These are phyloP conservation scores for Lichtheimia ramosa DNA, from an alignment of 371 early-diverging fungal species.

Conservation along the genomic window DNA sequence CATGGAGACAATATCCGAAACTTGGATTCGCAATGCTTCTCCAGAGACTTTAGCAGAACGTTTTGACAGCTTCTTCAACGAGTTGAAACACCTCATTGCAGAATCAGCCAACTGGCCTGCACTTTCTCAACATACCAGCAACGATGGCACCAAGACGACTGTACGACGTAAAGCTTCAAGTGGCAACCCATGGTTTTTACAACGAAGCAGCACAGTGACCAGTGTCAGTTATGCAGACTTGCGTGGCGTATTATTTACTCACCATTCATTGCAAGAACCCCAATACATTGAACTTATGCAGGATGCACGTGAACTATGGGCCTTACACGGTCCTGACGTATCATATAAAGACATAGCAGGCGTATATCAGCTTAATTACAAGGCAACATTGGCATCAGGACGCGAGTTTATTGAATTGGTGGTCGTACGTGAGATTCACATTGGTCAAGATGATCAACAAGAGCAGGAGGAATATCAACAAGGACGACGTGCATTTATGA, in stretches of 20 bases:
- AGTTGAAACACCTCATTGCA: neutral
- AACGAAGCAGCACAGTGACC: conserved; percentile 14
- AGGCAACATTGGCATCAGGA: conserved; percentile 17
- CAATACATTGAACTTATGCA: conserved; percentile 21
- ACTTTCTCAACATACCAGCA: neutral
- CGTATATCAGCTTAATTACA: conserved; percentile 29
- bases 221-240: conserved; percentile 18
- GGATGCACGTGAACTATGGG: conserved; percentile 14
- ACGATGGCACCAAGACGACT: neutral
- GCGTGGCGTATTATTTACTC: conserved; percentile 14
- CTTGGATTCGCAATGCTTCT: neutral
- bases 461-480: neutral
- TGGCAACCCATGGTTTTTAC: conserved; percentile 15
- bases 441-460: neutral
- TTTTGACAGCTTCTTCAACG: conserved; percentile 1
- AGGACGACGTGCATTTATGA: conserved; percentile 16
- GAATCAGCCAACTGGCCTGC: conserved; percentile 4
- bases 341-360: conserved; percentile 19
- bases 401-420: conserved; percentile 37
- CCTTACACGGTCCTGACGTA: neutral
- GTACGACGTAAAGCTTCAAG: neutral
- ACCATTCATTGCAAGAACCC: conserved; percentile 20
- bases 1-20: neutral
- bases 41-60: neutral
- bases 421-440: conserved; percentile 12